phyloP scores from a whole-genome alignment of 345 rosid genomes.

The Eucalyptus sp. region DNA sequence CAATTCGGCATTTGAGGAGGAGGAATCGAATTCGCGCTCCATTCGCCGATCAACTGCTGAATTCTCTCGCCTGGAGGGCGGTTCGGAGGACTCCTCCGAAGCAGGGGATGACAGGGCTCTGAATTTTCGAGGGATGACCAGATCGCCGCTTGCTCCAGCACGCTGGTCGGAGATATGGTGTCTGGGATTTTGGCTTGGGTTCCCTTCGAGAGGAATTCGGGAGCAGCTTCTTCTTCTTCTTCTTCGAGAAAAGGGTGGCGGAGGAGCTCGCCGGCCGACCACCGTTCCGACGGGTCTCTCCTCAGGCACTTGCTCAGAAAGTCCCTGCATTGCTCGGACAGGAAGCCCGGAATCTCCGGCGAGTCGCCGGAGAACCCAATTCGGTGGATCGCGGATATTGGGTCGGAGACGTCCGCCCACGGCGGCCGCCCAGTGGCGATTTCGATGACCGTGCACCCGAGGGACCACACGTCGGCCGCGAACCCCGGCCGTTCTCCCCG shows the following conservation, averaged over 20 bases:
- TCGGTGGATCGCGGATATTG: constrained; percentile 28
- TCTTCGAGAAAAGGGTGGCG: constrained; percentile 18
- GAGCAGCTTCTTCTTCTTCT: not conserved
- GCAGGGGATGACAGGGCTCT: not conserved
- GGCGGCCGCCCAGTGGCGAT: constrained; percentile 44
- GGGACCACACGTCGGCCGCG: constrained; percentile 52
- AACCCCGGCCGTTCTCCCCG: constrained; percentile 40
- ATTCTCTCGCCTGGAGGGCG: constrained; percentile 16
- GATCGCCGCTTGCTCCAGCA: constrained; percentile 17
- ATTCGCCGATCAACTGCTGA: constrained; percentile 6
- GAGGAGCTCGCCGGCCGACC: constrained; percentile 37
- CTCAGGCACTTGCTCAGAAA: constrained; percentile 41
- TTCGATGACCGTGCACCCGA: constrained; percentile 49
- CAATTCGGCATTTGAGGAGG: not conserved
- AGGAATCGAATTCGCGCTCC: not conserved
- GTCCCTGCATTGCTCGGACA: constrained; percentile 31
- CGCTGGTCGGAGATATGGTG: constrained; percentile 18
- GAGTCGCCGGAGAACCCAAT: constrained; percentile 29
- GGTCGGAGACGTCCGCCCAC: constrained; percentile 20
- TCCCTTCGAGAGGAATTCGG: not conserved
- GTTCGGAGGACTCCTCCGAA: not conserved
- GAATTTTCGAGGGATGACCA: constrained; percentile 4
- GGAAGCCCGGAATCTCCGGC: constrained; percentile 26
- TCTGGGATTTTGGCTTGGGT: not conserved
- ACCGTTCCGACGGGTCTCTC: constrained; percentile 30